These are phyloP conservation scores for Pisolithus tinctorius DNA, from an alignment of 768 basidiomycete species.

Conservation along the genomic window DNA sequence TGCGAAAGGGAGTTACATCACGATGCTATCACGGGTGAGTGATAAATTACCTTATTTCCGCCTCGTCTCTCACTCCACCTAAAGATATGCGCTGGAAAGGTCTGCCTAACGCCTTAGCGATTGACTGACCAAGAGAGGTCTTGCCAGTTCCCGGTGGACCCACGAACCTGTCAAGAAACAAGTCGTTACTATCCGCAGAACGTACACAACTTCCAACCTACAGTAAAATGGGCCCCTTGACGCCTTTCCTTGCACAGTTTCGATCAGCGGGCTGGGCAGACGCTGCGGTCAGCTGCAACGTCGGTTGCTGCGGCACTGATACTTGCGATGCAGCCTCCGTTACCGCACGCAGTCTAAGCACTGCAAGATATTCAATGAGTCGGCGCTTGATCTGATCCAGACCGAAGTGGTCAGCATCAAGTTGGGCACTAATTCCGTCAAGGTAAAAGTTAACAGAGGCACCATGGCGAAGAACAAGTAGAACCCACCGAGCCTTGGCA, in stretches of 20 bases:
- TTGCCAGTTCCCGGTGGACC: constrained; percentile 92
- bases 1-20: background rate
- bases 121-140: constrained; percentile 84
- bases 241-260: constrained; percentile 27
- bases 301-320: background rate
- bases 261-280: background rate
- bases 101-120: constrained; percentile 74
- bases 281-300: background rate
- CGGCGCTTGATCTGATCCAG: constrained; percentile 90
- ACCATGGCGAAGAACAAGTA: background rate
- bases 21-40: background rate
- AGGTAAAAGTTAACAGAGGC: background rate
- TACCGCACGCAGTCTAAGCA: constrained; percentile 54
- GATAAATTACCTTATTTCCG: constrained; percentile 49
- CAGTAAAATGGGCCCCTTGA: constrained; percentile 73
- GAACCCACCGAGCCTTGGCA: constrained; percentile 47
- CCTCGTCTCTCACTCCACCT: constrained; percentile 91
- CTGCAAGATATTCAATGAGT: constrained; percentile 86
- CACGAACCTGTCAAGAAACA: constrained; percentile 49
- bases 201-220: constrained; percentile 21
- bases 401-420: constrained; percentile 89
- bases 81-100: constrained; percentile 91
- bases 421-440: constrained; percentile 38
- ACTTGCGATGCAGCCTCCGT: constrained; percentile 11
- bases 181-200: background rate